These are phyloP conservation scores for Ogataea wickerhamii DNA, from an alignment of 805 yeast species.

Conservation along the genomic window DNA sequence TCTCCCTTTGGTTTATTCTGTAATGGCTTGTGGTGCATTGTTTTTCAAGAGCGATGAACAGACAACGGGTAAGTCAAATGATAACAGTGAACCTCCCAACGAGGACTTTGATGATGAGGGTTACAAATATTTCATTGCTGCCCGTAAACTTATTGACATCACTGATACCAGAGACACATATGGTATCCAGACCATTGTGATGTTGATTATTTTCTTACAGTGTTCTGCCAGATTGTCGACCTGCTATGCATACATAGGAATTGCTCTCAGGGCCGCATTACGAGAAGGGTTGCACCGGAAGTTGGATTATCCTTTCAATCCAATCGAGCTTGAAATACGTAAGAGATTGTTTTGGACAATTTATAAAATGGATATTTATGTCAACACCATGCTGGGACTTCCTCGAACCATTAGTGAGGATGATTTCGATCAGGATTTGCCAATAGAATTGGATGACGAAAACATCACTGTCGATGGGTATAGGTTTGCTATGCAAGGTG, in stretches of 20 bases:
- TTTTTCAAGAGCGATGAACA: constrained; percentile 54
- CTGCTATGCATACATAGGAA: constrained; percentile 86
- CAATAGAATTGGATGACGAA: constrained; percentile 82
- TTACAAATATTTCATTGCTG: constrained; percentile 73
- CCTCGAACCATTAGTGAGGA: constrained; percentile 74
- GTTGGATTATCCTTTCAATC: constrained; percentile 59
- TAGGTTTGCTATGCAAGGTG: constrained; percentile 38
- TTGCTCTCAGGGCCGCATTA: constrained; percentile 77
- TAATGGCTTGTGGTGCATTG: constrained; percentile 85
- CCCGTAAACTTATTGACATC: constrained; percentile 73
- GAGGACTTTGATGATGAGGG: constrained; percentile 68
- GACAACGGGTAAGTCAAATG: constrained; percentile 25
- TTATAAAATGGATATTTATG: constrained; percentile 86
- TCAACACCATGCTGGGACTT: constrained; percentile 80
- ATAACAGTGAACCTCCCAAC: constrained; percentile 25
- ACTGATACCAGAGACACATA: constrained; percentile 79
- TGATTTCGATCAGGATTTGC: constrained; percentile 85
- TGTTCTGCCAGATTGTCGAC: constrained; percentile 85
- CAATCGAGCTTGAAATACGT: constrained; percentile 77
- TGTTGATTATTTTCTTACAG: constrained; percentile 81
- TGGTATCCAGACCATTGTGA: constrained; percentile 81
- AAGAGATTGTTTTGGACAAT: constrained; percentile 87
- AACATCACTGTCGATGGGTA: constrained; percentile 69
- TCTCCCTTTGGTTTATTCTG: constrained; percentile 76
- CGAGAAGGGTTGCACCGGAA: constrained; percentile 82